Conservation (phyloP, 2,329 filamentous ascomycete genomes). For the Sarocladiaceae sp. region DNA sequence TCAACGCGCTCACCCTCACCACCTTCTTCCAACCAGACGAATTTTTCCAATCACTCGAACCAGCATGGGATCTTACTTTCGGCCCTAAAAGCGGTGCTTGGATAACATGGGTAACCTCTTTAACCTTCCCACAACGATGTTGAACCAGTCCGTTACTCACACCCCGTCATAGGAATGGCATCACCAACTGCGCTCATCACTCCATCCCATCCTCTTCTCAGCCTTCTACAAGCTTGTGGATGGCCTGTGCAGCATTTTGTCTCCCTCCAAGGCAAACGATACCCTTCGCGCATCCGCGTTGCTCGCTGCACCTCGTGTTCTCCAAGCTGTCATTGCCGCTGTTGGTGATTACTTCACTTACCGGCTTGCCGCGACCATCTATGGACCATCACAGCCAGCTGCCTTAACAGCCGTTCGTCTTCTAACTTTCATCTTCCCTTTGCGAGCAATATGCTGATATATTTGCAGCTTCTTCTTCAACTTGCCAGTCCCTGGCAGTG, state of each 20-base stretch:
- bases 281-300: conserved; percentile 59
- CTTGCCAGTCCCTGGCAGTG: conserved; percentile 70
- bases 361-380: conserved; percentile 68
- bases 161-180: conserved; percentile 78
- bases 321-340: conserved; percentile 74
- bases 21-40: conserved; percentile 99
- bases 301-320: conserved; percentile 63
- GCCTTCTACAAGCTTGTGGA: conserved; percentile 61
- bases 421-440: background rate
- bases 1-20: conserved; percentile 70
- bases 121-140: background rate
- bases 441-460: background rate
- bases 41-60: conserved; percentile 92
- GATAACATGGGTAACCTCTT: conserved; percentile 79
- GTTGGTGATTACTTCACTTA: conserved; percentile 81
- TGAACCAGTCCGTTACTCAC: conserved; percentile 12
- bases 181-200: conserved; percentile 76
- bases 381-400: conserved; percentile 56
- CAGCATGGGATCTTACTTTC: conserved; percentile 86
- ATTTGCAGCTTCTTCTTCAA: conserved; percentile 29
- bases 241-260: conserved; percentile 46
- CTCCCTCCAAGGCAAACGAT: conserved; percentile 36
- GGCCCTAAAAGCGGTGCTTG: conserved; percentile 72
- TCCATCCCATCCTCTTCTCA: conserved; percentile 87
- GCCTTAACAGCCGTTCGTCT: conserved; percentile 63